A percentile compares a stretch with the other conserved stretches of the same genome.
Conservation (phyloP, 345 rosid genomes). For the Citrus australasica region DNA sequence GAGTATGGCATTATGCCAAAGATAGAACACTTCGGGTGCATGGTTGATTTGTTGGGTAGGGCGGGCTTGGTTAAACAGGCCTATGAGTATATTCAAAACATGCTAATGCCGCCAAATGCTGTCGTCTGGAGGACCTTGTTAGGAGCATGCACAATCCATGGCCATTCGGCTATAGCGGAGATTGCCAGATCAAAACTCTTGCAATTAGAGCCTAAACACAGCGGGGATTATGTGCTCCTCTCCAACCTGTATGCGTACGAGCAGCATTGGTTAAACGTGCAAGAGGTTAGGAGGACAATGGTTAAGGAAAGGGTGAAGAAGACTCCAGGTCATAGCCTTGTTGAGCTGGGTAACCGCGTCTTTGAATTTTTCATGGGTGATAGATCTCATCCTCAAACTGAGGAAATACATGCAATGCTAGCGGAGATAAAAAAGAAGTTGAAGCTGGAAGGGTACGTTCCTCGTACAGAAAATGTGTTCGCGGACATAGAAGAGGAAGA, state of each 20-base stretch:
- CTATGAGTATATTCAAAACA: constrained; percentile 39
- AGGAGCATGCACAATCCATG: constrained; percentile 66
- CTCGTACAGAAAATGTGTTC: constrained; percentile 51
- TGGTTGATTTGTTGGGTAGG: constrained; percentile 84
- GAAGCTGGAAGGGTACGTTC: constrained; percentile 59
- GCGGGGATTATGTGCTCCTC: constrained; percentile 80
- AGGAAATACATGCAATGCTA: constrained; percentile 49
- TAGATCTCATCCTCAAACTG: constrained; percentile 54
- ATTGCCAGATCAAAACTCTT: constrained; percentile 44
- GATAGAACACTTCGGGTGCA: constrained; percentile 84
- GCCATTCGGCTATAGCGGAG: constrained; percentile 61
- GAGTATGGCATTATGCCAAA: constrained; percentile 60
- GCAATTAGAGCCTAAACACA: constrained; percentile 61
- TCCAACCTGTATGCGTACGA: constrained; percentile 81
- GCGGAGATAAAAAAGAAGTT: constrained; percentile 51
- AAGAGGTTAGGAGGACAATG: constrained; percentile 64
- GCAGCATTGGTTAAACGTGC: constrained; percentile 71
- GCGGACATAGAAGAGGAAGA: constrained; percentile 85
- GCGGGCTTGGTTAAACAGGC: constrained; percentile 76
- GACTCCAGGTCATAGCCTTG: constrained; percentile 67
- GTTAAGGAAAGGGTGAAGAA: constrained; percentile 54
- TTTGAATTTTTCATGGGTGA: constrained; percentile 73
- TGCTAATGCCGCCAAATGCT: constrained; percentile 69
- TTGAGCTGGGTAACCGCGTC: constrained; percentile 65
- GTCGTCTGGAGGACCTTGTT: constrained; percentile 81